Evolutionary conservation across 805 yeast genomes (phyloP), one percentile per base, ranked within the genome.

Genomic region (Pichia kluyveri): DNA sequence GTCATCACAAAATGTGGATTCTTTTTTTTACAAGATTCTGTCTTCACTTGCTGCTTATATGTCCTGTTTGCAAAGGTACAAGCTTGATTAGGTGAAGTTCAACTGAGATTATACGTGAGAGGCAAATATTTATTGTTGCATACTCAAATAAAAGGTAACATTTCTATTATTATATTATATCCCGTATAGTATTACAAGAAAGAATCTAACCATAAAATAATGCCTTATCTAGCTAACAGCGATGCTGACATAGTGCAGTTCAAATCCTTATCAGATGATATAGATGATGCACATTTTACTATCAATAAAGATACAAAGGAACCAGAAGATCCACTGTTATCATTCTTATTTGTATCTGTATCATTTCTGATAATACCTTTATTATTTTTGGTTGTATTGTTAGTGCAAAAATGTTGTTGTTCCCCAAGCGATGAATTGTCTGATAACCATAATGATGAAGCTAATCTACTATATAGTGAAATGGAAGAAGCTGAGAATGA

Each of bases 401-500:
- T 48, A 4, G 26, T 48, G 5, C 41, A 41, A 9, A 48, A 34
- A 39, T 48, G 48, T 32, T 48, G 48, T 19, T 32, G 43, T 31
- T 32, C 38, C 6, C 5, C 18, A 10, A 14, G 19, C 8, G 7
- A 4, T 7, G 8, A 18, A 17, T 2, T 8, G 3, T 17, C 19
- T 17, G 39, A 37, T 17, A 9, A 37, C 7, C 26, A 18, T 37
- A 18, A 9, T 9, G 39, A 37, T 37, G 51, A 48, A 11, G 15
- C 40, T 9, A 36, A 41, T 38, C 31, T 48, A 23, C 42, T 26
- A 8, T 44, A 48, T 26, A 42, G 41, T 38, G 51, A 48, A 34
- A 23, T 23, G 5, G 23, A 73, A 41, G 72, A 80, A 39, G 70
- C 77, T 39, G 83, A 79, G 56, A 84, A 82, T 57, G 80, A 76